Base-by-base conservation (phyloP, 768 basidiomycete genomes). In the Calocybe gangraenosa region DNA sequence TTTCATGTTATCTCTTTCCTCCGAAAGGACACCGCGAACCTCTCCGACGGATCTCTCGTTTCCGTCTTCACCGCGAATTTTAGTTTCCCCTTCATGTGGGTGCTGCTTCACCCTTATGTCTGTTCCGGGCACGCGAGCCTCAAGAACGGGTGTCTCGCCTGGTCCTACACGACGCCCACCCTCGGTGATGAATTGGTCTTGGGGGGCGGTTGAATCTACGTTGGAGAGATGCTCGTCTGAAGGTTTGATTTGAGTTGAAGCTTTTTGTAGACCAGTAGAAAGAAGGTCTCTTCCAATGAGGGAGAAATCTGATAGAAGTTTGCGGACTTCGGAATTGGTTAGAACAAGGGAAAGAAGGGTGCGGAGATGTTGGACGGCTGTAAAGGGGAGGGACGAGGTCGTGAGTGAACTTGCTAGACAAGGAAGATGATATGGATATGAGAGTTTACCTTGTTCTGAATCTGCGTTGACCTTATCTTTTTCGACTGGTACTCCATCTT, bases 291-390 rank as follows among this genome's bases (percentile, higher is more conserved):
- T 84, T 0, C 88, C 87, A 39, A 91, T 81, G 47, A 84, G 62
- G 8, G 79, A 76, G 51, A 87, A 82, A 64, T 92, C 90, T 1
- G 81, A 76, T 42, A 94, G 65, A 21, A 96, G 81, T 62, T 96
- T 95, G 57, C 92, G 85, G 22, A 88, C 85, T 67, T 95, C 89
- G 0, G 88, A 85, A 68, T 99, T 99, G 60, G 94, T 95, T 50
- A 92, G 73, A 57, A 97, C 73, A 56, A 97, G 84, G 34, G 79
- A 78, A 48, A 90, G 72, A 37, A 99, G 78, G 0, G 92, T 93
- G 52, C 93, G 89, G 13, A 97, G 78, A 65, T 97, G 91, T 44
- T 76, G 75, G 37, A 87, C 79, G 17, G 92, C 92, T 87, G 37
- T 7, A 48, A n/a, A 1, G 18, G 13, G 25, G 11, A 28, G n/a